Evolutionary conservation across 495 filamentous ascomycete genomes (phyloP).

Genomic region (Lasiosphaeria miniovina): DNA sequence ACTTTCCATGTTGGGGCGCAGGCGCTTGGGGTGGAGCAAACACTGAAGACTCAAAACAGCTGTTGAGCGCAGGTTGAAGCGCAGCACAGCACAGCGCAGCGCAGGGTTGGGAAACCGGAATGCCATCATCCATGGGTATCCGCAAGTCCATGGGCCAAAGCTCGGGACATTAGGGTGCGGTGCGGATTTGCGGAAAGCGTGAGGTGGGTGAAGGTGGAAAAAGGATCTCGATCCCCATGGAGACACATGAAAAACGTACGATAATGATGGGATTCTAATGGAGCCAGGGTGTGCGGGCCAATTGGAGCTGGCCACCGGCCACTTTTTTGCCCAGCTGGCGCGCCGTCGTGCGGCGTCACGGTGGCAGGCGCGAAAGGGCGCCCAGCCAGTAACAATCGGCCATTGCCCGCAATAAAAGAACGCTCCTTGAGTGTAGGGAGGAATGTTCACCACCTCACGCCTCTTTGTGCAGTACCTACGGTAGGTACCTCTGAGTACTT

Average conservation of each 20-base stretch:
- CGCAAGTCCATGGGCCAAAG: constrained; percentile 9
- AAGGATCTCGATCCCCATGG: constrained; percentile 36
- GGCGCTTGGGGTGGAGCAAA: neutral
- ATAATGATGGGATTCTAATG: constrained; percentile 17
- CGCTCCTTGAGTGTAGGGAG: constrained; percentile 1
- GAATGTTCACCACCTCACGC: neutral
- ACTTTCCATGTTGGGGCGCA: too few relatives aligned
- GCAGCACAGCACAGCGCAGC: neutral
- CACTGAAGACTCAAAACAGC: neutral
- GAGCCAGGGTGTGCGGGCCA: constrained; percentile 20
- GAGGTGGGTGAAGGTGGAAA: constrained; percentile 1
- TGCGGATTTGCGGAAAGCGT: neutral
- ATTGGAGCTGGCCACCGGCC: constrained; percentile 18
- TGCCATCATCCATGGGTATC: constrained; percentile 19
- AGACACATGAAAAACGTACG: constrained; percentile 37
- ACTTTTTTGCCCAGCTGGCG: constrained; percentile 18
- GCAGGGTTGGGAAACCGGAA: constrained; percentile 3
- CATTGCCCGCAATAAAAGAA: constrained; percentile 1
- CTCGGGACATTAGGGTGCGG: constrained; percentile 11
- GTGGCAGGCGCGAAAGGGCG: constrained; percentile 6
- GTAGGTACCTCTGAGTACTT: too few relatives aligned
- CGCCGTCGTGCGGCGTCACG: constrained; percentile 9
- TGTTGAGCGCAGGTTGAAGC: neutral
- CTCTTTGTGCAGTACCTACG: too few relatives aligned
- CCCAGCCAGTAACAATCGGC: constrained; percentile 6